Percentiles rank a stretch among this genome's conserved stretches.
These are phyloP conservation scores for Clarireedia sp. DNA, from an alignment of 2,329 filamentous ascomycete species.

Conservation along the genomic window DNA sequence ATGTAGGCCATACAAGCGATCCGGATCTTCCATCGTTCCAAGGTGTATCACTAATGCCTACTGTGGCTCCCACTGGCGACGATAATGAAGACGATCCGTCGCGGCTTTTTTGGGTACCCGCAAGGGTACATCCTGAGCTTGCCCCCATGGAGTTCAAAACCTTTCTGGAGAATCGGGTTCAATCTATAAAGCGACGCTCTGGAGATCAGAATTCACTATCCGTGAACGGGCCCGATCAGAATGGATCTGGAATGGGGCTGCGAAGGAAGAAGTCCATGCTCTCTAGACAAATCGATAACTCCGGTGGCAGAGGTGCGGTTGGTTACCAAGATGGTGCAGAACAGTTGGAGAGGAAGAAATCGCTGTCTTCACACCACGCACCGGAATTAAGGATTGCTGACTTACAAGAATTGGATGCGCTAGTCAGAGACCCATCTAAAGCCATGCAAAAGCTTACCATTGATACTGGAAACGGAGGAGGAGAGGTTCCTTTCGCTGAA, in stretches of 20 bases:
- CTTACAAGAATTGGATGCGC: slow-evolving; percentile 61
- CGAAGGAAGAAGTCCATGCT: slow-evolving; percentile 92
- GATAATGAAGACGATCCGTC: slow-evolving; percentile 85
- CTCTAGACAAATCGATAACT: slow-evolving; percentile 79
- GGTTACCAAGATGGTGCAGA: slow-evolving; percentile 81
- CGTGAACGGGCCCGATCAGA: slow-evolving; percentile 46
- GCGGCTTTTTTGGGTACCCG: slow-evolving; percentile 90
- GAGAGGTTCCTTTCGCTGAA: slow-evolving; percentile 39
- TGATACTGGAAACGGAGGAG: slow-evolving; percentile 23
- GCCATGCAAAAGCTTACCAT: slow-evolving; percentile 60
- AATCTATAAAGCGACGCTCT: slow-evolving; percentile 79
- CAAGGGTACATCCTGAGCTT: slow-evolving; percentile 85
- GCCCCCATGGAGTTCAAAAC: slow-evolving; percentile 95
- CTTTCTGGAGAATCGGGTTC: slow-evolving; percentile 87
- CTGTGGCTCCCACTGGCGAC: slow-evolving; percentile 61
- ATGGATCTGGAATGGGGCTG: slow-evolving; percentile 51
- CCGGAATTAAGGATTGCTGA: slow-evolving; percentile 55
- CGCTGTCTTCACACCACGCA: slow-evolving; percentile 40
- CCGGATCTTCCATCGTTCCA: slow-evolving; percentile 71
- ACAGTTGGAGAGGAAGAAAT: slow-evolving; percentile 65
- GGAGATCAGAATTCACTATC: slow-evolving; percentile 59
- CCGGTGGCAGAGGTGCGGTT: slow-evolving; percentile 46
- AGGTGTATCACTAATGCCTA: slow-evolving; percentile 55
- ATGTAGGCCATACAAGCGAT: slow-evolving; percentile 54
- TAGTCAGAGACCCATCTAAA: slow-evolving; percentile 72